Base-by-base conservation (phyloP, 371 early-diverging fungal genomes). In the Syncephalastrum sp. region DNA sequence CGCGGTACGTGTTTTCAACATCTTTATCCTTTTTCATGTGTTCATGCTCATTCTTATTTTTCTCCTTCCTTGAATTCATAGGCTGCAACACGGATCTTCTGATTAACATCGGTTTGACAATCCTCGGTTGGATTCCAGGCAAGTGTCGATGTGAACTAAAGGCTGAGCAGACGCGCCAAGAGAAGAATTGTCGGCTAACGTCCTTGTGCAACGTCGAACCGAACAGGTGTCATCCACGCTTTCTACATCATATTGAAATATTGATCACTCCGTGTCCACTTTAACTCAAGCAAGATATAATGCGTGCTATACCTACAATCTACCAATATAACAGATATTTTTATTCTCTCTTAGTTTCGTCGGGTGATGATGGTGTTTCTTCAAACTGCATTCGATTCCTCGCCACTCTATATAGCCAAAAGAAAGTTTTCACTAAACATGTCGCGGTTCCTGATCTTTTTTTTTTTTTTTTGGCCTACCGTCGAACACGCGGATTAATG, bases 71-170 rank as follows among this genome's bases (percentile, higher is more conserved):
- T 10, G 24, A 6, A 29, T 29, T 21, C 21, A 15, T 16, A 54
- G 64, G 93, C 15, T 89, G 89, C 70, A 75, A 74, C 5, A 62
- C 63, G 21, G 91, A 91, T 62, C 77, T 93, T 27, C 64, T 83
- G 42, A 91, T 92, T 58, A 91, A 91, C 72, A 81, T 90, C 70
- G 74, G 68, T 8, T 75, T 93, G 63, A 91, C 92, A 0, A 60
- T 77, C 44, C 79, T 93, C 19, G 93, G 93, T 50, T 89, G 81
- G 67, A 82, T 93, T 64, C 93, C 93, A 19, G 93, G 93, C 68
- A 70, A 68, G 65, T 33, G 38, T 12, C 8, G 8, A 8, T 5
- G 10, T 5, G 10, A 12, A 33, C 2, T 33, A 33, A 33, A 10
- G 10, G 38, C 38, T 33, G 38, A 33, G 38, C 7, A 33, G 12